These are phyloP conservation scores for Penicillium sp. DNA, from an alignment of 2,329 filamentous ascomycete species.

Conservation along the genomic window DNA sequence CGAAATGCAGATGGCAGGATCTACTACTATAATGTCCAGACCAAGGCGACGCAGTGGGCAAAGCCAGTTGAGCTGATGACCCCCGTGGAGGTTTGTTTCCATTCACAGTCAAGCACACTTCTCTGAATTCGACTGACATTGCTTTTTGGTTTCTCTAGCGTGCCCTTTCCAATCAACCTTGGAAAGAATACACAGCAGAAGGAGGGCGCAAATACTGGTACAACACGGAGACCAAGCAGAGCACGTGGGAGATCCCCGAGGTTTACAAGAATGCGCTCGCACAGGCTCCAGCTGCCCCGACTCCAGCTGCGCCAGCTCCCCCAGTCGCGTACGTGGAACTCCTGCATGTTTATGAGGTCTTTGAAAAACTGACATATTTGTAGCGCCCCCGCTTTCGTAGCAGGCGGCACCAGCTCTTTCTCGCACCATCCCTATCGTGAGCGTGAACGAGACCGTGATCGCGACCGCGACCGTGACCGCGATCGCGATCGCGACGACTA, in stretches of 20 bases:
- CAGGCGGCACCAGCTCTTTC: conserved; percentile 54
- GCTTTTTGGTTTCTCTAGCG: conserved; percentile 55
- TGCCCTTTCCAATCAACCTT: conserved; percentile 78
- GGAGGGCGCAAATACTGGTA: conserved; percentile 94
- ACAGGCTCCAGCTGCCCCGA: conserved; percentile 45
- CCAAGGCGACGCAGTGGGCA: conserved; percentile 88
- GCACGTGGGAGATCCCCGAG: conserved; percentile 92
- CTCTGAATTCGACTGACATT: conserved; percentile 19
- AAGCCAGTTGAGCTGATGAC: conserved; percentile 91
- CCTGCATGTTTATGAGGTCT: not conserved
- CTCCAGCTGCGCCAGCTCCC: conserved; percentile 39
- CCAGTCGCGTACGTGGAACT: conserved; percentile 48
- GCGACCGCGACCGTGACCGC: conserved; percentile 37
- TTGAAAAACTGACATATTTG: conserved; percentile 41
- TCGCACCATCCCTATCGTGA: conserved; percentile 48
- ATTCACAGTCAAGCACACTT: conserved; percentile 2
- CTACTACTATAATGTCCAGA: conserved; percentile 88
- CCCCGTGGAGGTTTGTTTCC: conserved; percentile 67
- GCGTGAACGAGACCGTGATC: conserved; percentile 44
- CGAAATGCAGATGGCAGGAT: conserved; percentile 77
- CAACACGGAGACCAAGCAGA: conserved; percentile 87
- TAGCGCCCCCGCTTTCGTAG: conserved; percentile 59
- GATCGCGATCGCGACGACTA: conserved; percentile 39
- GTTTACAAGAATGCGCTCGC: conserved; percentile 75
- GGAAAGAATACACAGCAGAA: conserved; percentile 88